phyloP scores from a whole-genome alignment of 2,329 filamentous ascomycete species.

The Exophiala oligosperma region DNA sequence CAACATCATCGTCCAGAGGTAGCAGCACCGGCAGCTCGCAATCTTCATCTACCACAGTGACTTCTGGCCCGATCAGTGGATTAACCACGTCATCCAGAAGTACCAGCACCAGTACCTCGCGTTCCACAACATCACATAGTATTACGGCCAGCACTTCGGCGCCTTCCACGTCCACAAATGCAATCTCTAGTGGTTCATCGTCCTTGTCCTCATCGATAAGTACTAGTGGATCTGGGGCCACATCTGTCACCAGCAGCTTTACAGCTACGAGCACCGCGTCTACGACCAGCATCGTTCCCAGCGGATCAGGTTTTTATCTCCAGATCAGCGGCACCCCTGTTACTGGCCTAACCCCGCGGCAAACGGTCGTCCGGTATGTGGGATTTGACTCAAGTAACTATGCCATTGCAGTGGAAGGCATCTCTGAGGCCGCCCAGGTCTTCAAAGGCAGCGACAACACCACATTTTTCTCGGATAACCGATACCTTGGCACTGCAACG shows the following conservation, averaged over 20 bases:
- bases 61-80: too few species aligned
- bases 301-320: slow-evolving; percentile 3
- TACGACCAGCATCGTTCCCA: background rate
- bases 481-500: slow-evolving; percentile 5
- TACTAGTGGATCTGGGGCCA: background rate
- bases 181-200: background rate
- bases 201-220: background rate
- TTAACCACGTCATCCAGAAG: too few species aligned
- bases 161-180: background rate
- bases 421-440: slow-evolving; percentile 3
- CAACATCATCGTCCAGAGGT: background rate
- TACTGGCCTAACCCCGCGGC: background rate
- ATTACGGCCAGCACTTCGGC: background rate
- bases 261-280: background rate
- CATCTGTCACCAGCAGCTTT: background rate
- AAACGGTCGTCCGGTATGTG: background rate
- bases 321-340: slow-evolving; percentile 5
- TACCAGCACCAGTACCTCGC: background rate
- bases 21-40: background rate
- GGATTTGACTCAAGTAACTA: slow-evolving; percentile 1
- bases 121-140: background rate
- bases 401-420: background rate
- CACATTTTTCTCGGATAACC: slow-evolving; percentile 3
- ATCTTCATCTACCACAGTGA: background rate
- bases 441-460: slow-evolving; percentile 10